Conservation (phyloP, 345 rosid species). For the Pugionium dolabratum region DNA sequence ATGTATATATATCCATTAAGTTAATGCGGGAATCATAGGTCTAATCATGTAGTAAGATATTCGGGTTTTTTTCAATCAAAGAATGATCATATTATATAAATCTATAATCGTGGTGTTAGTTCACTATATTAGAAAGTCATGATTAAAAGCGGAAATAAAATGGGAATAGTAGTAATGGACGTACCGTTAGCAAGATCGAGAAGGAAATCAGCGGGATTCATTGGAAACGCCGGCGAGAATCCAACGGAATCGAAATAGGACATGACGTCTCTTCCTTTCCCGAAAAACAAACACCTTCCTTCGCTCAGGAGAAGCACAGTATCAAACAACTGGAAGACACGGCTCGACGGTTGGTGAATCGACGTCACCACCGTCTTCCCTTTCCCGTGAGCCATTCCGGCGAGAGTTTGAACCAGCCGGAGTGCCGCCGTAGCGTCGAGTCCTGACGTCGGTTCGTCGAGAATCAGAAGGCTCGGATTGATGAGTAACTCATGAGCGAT, state of each 20-base stretch:
- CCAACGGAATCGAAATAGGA: slow-evolving; percentile 73
- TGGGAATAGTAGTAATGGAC: slow-evolving; percentile 16
- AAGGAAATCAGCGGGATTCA: slow-evolving; percentile 97
- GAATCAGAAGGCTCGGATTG: slow-evolving; percentile 77
- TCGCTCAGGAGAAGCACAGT: slow-evolving; percentile 80
- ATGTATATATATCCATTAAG: too few relatives aligned
- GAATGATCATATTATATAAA: too few relatives aligned
- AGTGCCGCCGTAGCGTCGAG: slow-evolving; percentile 90
- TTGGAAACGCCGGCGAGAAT: slow-evolving; percentile 81
- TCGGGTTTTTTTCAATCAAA: neutral
- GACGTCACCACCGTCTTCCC: slow-evolving; percentile 87
- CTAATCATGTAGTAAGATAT: slow-evolving; percentile 15
- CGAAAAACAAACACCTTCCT: slow-evolving; percentile 74
- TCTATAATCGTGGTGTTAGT: slow-evolving; percentile 1
- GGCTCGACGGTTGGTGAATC: slow-evolving; percentile 93
- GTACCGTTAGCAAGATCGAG: slow-evolving; percentile 98
- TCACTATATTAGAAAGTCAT: slow-evolving; percentile 6
- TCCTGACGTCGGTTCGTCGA: slow-evolving; percentile 95
- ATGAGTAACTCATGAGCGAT: slow-evolving; percentile 88
- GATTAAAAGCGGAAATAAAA: neutral
- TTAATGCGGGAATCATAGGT: slow-evolving; percentile 5
- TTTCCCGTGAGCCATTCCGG: slow-evolving; percentile 53
- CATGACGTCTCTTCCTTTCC: slow-evolving; percentile 72
- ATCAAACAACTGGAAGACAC: slow-evolving; percentile 80
- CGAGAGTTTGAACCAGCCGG: slow-evolving; percentile 59